A percentile compares a stretch with the other conserved stretches of the same genome.
Conservation (phyloP, 768 basidiomycete species). For the Cubamyces sp. region DNA sequence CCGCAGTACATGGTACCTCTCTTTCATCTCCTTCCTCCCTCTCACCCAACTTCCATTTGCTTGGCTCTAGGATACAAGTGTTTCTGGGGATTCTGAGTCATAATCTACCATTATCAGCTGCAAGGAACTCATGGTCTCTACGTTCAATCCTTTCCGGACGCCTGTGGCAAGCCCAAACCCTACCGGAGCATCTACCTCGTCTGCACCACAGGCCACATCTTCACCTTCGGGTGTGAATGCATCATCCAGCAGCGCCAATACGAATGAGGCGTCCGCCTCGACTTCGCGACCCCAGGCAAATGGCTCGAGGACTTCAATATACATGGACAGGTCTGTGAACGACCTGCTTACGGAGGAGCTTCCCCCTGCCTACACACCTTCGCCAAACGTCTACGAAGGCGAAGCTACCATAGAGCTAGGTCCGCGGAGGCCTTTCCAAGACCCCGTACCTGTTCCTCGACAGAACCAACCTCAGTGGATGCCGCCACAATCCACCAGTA, state of each 20-base stretch:
- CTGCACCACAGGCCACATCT: conserved; percentile 1
- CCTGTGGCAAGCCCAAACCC: conserved; percentile 35
- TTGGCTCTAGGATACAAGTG: background rate
- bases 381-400: conserved; percentile 55
- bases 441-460: conserved; percentile 31
- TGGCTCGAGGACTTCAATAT: background rate
- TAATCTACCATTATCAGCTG: too few relatives aligned
- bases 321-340: conserved; percentile 13
- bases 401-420: conserved; percentile 68
- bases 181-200: conserved; percentile 30
- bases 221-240: background rate
- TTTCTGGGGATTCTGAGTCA: background rate
- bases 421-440: conserved; percentile 65
- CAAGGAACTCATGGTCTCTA: conserved; percentile 13
- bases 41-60: background rate
- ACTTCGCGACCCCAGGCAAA: too few relatives aligned
- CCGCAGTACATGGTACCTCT: background rate
- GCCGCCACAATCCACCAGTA: conserved; percentile 27
- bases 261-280: too few relatives aligned
- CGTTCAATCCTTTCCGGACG: conserved; percentile 41
- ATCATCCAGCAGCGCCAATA: background rate
- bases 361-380: conserved; percentile 72
- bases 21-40: background rate
- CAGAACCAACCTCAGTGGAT: conserved; percentile 19
- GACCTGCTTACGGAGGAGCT: conserved; percentile 50